A percentile compares a stretch with the other conserved stretches of the same genome.
Conservation (phyloP, 805 yeast species). For the Blastobotrys attinorum region DNA sequence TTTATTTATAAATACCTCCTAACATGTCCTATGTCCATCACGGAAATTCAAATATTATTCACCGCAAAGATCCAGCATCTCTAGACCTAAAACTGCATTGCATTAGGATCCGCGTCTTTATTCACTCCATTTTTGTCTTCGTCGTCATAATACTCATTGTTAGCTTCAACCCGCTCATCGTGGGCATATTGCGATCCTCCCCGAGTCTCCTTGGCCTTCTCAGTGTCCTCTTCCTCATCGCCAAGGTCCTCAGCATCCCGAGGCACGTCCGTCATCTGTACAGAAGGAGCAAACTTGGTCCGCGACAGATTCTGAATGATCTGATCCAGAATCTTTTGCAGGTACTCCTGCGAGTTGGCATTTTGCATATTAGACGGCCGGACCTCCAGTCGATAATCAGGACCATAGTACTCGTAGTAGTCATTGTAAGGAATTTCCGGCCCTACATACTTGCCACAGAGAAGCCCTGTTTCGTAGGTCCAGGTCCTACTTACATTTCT, state of each 20-base stretch:
- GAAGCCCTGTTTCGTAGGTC: slow-evolving; percentile 87
- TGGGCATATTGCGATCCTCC: slow-evolving; percentile 87
- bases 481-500: slow-evolving; percentile 90
- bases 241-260: slow-evolving; percentile 80
- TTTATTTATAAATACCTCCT: too few species aligned
- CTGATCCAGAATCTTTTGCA: slow-evolving; percentile 73
- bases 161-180: slow-evolving; percentile 63
- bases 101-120: slow-evolving; percentile 13
- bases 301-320: slow-evolving; percentile 73
- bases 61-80: not conserved
- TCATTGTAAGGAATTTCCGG: slow-evolving; percentile 85
- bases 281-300: slow-evolving; percentile 96
- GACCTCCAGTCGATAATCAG: slow-evolving; percentile 91
- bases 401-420: slow-evolving; percentile 95
- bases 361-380: slow-evolving; percentile 95
- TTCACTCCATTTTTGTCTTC: slow-evolving; percentile 39
- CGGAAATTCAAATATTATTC: not conserved
- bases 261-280: slow-evolving; percentile 86
- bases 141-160: slow-evolving; percentile 69
- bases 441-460: slow-evolving; percentile 48
- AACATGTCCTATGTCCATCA: too few species aligned
- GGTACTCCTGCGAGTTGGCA: slow-evolving; percentile 87
- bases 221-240: slow-evolving; percentile 78
- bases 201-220: slow-evolving; percentile 72
- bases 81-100: slow-evolving; percentile 11